Base-by-base conservation (phyloP, 441 rosid genomes). In the Pelargonium fulgidum region DNA sequence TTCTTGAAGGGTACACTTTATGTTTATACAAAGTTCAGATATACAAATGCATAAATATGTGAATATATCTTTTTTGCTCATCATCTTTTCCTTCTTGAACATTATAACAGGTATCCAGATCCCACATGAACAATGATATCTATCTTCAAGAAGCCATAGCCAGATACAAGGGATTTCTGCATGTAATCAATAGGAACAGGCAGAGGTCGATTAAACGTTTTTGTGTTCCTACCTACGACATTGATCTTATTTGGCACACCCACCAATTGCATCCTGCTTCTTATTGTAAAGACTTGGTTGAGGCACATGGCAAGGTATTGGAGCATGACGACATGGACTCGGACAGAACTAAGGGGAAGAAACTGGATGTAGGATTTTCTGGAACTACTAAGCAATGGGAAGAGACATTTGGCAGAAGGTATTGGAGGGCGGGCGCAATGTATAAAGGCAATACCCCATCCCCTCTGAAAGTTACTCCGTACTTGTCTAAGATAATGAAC, bases 391-490 rank as follows among this genome's bases (percentile, higher is more conserved):
- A 84, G 62, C 89, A 82, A 70, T 94, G 93, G 92, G 97, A 94
- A 79, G 85, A 82, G 68, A 90, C 84, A 24, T 94, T 83, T 81
- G 94, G 97, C 26, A 74, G 48, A 62, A 85, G 94, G 68, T 93
- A 93, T 70, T 85, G 92, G 90, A 94, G 84, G 82, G 98, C 97
- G 14, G 96, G 99, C 64, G 97, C 90, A 12, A 90, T 94, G 97
- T 83, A 91, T 75, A 77, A 86, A 81, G 97, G 97, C 71, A 79
- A 58, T 29, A 62, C 44, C 64, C 80, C 74, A 58, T 62, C 77
- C 58, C 54, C 72, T 16, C 67, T 50, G 0, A 26, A 56, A 69
- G 16, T 54, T 54, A 67, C 48, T 29, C 33, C 65, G 58, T 16
- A 10, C 52, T 69, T 67, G 17, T 20, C 47, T 3, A 70, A 68